Evolutionary conservation across 208 protist genomes (phyloP).

Genomic region (Wallacemonas sp.): DNA sequence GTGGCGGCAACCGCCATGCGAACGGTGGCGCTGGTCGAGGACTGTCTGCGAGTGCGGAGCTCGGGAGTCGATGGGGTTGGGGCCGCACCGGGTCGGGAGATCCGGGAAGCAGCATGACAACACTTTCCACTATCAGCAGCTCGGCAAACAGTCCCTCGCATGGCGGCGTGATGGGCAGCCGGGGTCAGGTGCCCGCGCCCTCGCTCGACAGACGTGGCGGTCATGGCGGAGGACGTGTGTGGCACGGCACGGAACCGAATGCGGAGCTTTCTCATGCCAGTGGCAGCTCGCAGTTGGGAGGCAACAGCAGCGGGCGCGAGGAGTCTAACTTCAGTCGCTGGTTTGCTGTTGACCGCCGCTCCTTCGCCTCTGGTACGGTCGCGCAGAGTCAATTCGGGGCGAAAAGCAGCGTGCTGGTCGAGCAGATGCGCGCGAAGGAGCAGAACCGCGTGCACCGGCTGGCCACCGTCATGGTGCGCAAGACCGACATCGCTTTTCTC

Average conservation of each 20-base stretch:
- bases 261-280: too few species aligned
- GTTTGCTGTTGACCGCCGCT: not conserved
- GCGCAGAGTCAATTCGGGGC: not conserved
- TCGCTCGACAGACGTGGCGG: too few species aligned
- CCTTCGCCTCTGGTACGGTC: constrained; percentile 6
- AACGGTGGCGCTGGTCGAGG: not conserved
- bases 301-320: not conserved
- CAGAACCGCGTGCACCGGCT: constrained; percentile 4
- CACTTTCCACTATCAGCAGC: not conserved
- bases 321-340: not conserved
- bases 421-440: constrained; percentile 15
- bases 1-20: too few species aligned
- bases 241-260: too few species aligned
- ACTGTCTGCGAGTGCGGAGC: not conserved
- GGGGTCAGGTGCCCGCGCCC: too few species aligned
- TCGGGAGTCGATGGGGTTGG: not conserved
- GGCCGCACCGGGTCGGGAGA: not conserved
- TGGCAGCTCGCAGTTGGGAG: too few species aligned
- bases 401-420: constrained; percentile 17
- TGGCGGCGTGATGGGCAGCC: too few species aligned
- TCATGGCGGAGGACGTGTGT: too few species aligned
- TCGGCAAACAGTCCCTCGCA: not conserved
- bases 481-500: constrained; percentile 24
- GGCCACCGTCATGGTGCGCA: constrained; percentile 13
- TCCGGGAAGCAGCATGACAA: not conserved